Evolutionary conservation across 176 grass and related monocot genomes (phyloP), one percentile per base, ranked within the genome.

Genomic region (Carex parvula): DNA sequence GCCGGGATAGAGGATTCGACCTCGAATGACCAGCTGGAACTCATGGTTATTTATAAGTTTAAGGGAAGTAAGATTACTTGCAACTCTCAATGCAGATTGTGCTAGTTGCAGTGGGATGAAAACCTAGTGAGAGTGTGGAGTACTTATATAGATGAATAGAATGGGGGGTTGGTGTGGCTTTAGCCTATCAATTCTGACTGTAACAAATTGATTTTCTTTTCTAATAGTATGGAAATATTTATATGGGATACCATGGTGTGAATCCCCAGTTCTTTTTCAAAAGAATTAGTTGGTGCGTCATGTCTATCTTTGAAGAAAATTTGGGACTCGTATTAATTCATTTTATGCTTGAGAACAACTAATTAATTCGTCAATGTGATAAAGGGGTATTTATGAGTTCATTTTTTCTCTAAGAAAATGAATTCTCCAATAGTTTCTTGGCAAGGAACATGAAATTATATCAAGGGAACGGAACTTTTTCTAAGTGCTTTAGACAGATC

Each of bases 1-100:
- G 90, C 85, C 18, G 88, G 44, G 58, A 97, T 88, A 6, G 87
- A 54, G 0, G 87, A 89, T 33, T 82, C n/a, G 76, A 97, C 82
- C 85, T 97, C 87, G 10, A 59, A 35, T 46, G 86, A 89, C 88
- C 85, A 92, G 67, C 80, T 91, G 77, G 82, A 70, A 70, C 18
- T 55, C 67, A 30, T 62, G 80, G 42, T 87, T 82, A 14, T 0
- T 74, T 30, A 15, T 11, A 64, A 20, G 2, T 39, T 67, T 17
- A 56, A 22, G 6, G 62, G 8, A 60, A 35, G 46, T 71, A 22
- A 71, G 44, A 4, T 58, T 68, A 13, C 48, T 77, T 41, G 65
- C 64, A 77, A 42, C 33, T 70, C 15, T 56, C 14, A 20, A 67
- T 59, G 58, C 39, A 17, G 13, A 39, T 60, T 71, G 10, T 12